Percentiles rank a stretch among this genome's conserved stretches.
Conservation (phyloP, 148 eudicot genomes). For the Beta vulgaris region DNA sequence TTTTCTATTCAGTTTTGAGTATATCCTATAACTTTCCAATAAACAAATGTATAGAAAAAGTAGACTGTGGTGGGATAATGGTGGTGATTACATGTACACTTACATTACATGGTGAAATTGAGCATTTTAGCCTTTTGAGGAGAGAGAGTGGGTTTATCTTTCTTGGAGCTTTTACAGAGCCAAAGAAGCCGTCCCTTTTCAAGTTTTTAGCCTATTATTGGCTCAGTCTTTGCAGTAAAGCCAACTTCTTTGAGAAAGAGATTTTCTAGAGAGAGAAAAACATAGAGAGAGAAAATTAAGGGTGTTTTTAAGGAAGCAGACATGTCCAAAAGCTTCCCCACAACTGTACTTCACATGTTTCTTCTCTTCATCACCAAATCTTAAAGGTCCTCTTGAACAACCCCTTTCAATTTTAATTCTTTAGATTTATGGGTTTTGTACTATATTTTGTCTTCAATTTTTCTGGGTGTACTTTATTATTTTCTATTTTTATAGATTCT, state of each 20-base stretch:
- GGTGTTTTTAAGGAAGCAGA: constrained; percentile 27
- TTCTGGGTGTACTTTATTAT: constrained; percentile 20
- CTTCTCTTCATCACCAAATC: constrained; percentile 24
- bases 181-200: constrained; percentile 8
- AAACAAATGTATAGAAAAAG: constrained; percentile 9
- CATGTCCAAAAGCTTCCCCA: constrained; percentile 29
- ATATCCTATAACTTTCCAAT: constrained; percentile 4
- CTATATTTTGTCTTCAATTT: constrained; percentile 7
- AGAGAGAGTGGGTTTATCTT: constrained; percentile 8
- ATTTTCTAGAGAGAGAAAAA: background rate
- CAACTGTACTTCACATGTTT: constrained; percentile 31
- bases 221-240: constrained; percentile 28
- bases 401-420: constrained; percentile 1
- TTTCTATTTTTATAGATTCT: background rate
- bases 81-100: constrained; percentile 25
- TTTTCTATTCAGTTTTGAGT: constrained; percentile 3
- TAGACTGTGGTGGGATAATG: constrained; percentile 16
- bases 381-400: constrained; percentile 30
- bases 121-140: constrained; percentile 22
- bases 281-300: constrained; percentile 1
- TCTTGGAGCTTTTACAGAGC: background rate
- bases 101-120: constrained; percentile 15
- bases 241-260: background rate
- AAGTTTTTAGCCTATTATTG: constrained; percentile 6
- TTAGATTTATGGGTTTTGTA: constrained; percentile 1